Base-by-base conservation (phyloP, 2,329 filamentous ascomycete species). In the Pseudogymnoascus sp. region DNA sequence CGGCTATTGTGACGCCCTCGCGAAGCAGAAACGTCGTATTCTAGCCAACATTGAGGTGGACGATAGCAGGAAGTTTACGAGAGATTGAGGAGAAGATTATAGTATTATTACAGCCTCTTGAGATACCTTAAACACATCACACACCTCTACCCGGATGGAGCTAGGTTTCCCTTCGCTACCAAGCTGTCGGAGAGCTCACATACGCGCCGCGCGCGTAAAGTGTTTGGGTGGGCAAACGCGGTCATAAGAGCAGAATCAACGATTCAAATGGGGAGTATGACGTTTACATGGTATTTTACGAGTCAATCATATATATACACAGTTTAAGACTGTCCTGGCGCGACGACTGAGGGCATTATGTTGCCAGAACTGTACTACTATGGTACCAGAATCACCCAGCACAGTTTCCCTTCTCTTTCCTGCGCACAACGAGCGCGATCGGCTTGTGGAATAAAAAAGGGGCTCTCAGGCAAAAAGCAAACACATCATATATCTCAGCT, bases 141-240 rank as follows among this genome's bases (percentile, higher is more conserved):
- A 31, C 46, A 53, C 46, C 23, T 53, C 46, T 53, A 53, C 46
- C 46, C 46, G 46, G 46, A 53, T 53, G 46, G 46, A 53, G 46
- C 46, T 53, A 53, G 46, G 46, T 53, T 53, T 53, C 25, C 46
- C 46, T 53, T 53, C 46, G 46, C 46, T 53, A 53, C 46, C 46
- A 53, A 53, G 46, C 46, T 53, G 46, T 31, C 23, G 46, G 46
- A 53, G 46, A 53, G 46, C 46, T 53, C 46, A 53, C 46, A 14
- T 31, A 53, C 46, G 46, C 25, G 46, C 44, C 44, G 46, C 25
- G 46, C 46, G 46, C 46, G 46, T 53, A 53, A 53, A 31, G 25
- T 31, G 46, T n/a, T 18, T 12, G 23, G 14, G 25, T 31, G 25
- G 46, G 14, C 46, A 53, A 31, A 53, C 46, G 46, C 46, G 46